Base-by-base conservation (phyloP, 2,329 filamentous ascomycete species). In the Alternaria angustiovoidea region DNA sequence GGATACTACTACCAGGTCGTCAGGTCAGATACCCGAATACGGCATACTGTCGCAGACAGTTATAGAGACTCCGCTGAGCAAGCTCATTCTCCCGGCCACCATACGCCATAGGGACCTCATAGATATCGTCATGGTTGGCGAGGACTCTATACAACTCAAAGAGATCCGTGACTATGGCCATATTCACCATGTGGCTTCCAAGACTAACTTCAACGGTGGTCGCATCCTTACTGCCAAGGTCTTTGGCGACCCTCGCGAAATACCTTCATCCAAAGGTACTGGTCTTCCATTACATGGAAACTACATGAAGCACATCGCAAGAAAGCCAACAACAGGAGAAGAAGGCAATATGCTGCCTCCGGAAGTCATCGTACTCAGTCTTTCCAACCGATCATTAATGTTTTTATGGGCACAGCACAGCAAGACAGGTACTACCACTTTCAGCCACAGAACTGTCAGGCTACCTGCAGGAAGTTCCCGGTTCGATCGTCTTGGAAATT, bases 111-210 rank as follows among this genome's bases (percentile, higher is more conserved):
- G 84, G 52, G 79, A 84, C 43, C 83, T 88, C 61, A 93, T 95
- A 68, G 94, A 98, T 80, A 87, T 97, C 64, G 89, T 94, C 38
- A 93, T 97, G 69, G 85, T 99, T 58, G 92, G 93, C 54, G 91
- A 96, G 66, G 86, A 91, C 64, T 92, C 88, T 68, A 86, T 99
- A 44, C 90, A 94, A 67, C 88, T 98, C 64, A 91, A 89, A 69
- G 91, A 96, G 75, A 85, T 95, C 2, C 83, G 84, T 5, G 82
- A 83, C 44, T 87, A 91, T 72, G 89, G 89, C 1, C 89, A 91
- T 70, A 84, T 97, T 24, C 87, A 89, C 65, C 88, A 93, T 71
- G 83, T 97, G n/a, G 83, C 86, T n/a, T 86, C 87, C 61, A 96
- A 94, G 77, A 84, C 85, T 41, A 89, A 97, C 74, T 94, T 98